Base-by-base conservation (phyloP, 805 yeast species). In the Nakazawaea anatomiae region DNA sequence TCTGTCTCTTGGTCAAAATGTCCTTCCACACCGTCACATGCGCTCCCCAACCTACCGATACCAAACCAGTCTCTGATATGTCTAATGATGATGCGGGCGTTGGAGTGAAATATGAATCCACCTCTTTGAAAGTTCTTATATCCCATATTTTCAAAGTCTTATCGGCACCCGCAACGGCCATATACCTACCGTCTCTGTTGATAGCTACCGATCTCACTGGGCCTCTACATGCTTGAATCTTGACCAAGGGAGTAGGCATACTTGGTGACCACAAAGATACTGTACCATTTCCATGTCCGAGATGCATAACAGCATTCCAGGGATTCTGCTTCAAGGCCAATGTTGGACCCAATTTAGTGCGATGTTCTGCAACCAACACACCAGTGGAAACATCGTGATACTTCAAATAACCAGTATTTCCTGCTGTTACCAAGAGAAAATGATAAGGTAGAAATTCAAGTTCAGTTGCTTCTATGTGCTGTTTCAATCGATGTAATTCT, bases 351-450 rank as follows among this genome's bases (percentile, higher is more conserved):
- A 88, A 68, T 65, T 87, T 89, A 7, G 97, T 90, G 63, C 91
- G 78, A 32, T 83, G 71, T 65, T 94, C 98, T 42, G 89, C 75
- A 1, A 91, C 94, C 35, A 89, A 70, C 44, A 75, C 79, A 54
- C 99, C 99, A 0, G 98, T 94, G 3, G 97, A 85, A 2, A 91
- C 95, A 68, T 94, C 99, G 62, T 94, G 98, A 67, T 89, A 94
- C 68, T 87, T 89, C 54, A 94, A 74, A 67, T 76, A 87, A 5
- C 97, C 97, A 2, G 96, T 81, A 58, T 87, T 83, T 41, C 99
- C 98, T 1, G 96, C 89, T 0, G 96, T 81, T 1, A 85, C 90
- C 45, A 94, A 74, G 39, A 94, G 71, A 60, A 85, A 91, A 69
- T 94, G 99, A 65, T 91, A 94, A 1, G 98, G 98, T 57, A 94